Evolutionary conservation across 768 basidiomycete species (phyloP).

Genomic region (Lentinula edodes): DNA sequence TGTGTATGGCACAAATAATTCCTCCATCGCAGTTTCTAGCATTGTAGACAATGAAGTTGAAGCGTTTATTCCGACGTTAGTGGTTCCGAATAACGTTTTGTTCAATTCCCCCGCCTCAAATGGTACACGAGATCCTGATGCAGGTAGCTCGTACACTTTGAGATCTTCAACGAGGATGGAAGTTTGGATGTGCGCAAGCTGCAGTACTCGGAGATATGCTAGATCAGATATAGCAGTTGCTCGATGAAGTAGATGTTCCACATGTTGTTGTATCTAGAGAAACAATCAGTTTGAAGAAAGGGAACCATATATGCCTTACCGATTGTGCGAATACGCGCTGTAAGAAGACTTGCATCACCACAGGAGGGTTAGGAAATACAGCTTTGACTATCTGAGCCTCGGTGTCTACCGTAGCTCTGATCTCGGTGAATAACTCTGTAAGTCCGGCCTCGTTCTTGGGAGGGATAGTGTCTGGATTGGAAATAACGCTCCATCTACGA

Average conservation of each 20-base stretch:
- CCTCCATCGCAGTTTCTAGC: constrained; percentile 96
- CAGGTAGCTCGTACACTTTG: constrained; percentile 82
- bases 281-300: not conserved
- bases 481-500: constrained; percentile 72
- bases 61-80: constrained; percentile 37
- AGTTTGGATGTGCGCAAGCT: constrained; percentile 79
- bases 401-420: constrained; percentile 85
- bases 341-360: constrained; percentile 97
- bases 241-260: constrained; percentile 81
- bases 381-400: constrained; percentile 98
- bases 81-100: constrained; percentile 42
- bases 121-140: constrained; percentile 57
- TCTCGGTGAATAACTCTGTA: constrained; percentile 76
- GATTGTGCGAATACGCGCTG: constrained; percentile 98
- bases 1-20: constrained; percentile 89
- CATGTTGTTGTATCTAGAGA: constrained; percentile 88
- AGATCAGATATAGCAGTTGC: constrained; percentile 77
- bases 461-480: constrained; percentile 71
- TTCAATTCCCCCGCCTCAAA: constrained; percentile 60
- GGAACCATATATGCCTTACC: constrained; percentile 37
- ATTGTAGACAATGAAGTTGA: constrained; percentile 67
- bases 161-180: constrained; percentile 83
- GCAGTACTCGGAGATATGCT: constrained; percentile 85
- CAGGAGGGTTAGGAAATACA: constrained; percentile 93
- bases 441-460: constrained; percentile 81